Evolutionary conservation across 2,329 filamentous ascomycete genomes (phyloP), one percentile per base, ranked within the genome.

Genomic region (Cladosporium velox): DNA sequence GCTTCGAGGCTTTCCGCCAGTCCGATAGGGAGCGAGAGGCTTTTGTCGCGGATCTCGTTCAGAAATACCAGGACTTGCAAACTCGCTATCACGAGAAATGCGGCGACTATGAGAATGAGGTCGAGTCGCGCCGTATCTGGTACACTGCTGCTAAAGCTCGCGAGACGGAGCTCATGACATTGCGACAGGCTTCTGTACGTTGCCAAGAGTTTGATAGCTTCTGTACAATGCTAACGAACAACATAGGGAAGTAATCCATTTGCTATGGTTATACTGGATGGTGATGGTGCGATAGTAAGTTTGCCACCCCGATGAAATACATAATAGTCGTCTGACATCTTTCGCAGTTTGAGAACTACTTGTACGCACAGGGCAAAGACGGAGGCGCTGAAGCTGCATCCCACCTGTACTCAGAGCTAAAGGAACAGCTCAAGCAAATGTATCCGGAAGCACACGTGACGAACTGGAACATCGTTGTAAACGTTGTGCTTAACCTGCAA

Each of bases 311-410:
- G 30, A 34, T 18, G 4, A 18, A 34, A 21, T 47, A 11, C 2
- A 54, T 3, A 26, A 30, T 4, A 5, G 38, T 14, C 14, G n/a
- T 24, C 55, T 61, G 26, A 52, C 26, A 15, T n/a, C 1, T 4
- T 51, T 55, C 18, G n/a, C 62, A 81, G 78, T 83, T 84, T 69
- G 76, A 82, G 62, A 80, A 83, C 67, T 73, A 76, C 30, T 72
- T 83, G 18, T 78, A 82, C 41, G 72, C 75, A 30, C 74, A 76
- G 66, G 80, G 78, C 55, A 74, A 70, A 63, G 77, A 81, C 51
- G 82, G 82, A 41, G 82, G 82, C 2, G 80, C 80, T 4, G 80
- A 83, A 61, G 81, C 81, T 54, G 82, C 82, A 11, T 78, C 80
- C 64, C 75, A 74, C 55, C 74, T 84, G 3, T 71, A 80, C 64